Evolutionary conservation across 2,329 filamentous ascomycete species (phyloP).

Genomic region (Fusarium pseudoanthophilum): DNA sequence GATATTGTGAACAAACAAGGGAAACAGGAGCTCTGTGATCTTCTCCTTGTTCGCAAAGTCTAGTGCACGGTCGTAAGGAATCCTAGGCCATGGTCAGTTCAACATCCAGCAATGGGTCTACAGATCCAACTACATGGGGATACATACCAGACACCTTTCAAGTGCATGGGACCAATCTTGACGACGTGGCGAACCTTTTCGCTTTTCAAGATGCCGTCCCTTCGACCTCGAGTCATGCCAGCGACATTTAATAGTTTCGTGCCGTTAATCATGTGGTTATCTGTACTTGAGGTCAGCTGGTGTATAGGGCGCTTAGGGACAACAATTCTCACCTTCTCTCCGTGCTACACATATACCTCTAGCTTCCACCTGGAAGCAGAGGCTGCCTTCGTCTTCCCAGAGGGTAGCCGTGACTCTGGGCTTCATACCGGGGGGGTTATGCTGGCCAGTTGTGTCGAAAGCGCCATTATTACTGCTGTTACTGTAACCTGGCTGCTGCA

Average conservation of each 20-base stretch:
- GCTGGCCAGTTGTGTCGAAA: constrained; percentile 91
- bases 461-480: constrained; percentile 60
- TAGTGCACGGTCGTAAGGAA: constrained; percentile 95
- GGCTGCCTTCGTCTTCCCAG: constrained; percentile 97
- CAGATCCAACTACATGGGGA: constrained; percentile 14
- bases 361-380: constrained; percentile 98
- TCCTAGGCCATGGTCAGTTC: constrained; percentile 68
- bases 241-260: constrained; percentile 97
- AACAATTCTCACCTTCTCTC: constrained; percentile 76
- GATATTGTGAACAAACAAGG: constrained; percentile 97
- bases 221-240: constrained; percentile 94
- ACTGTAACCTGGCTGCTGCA: constrained; percentile 54
- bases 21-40: constrained; percentile 94
- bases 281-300: constrained; percentile 56
- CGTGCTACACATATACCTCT: constrained; percentile 95
- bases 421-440: constrained; percentile 93
- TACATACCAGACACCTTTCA: constrained; percentile 94
- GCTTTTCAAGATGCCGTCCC: constrained; percentile 97
- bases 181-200: constrained; percentile 97
- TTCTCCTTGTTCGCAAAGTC: constrained; percentile 99
- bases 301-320: background rate
- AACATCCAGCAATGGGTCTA: background rate
- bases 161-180: constrained; percentile 98
- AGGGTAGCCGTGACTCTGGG: constrained; percentile 94
- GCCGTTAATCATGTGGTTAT: constrained; percentile 99